phyloP scores from a whole-genome alignment of 2,329 filamentous ascomycete genomes.

The Venturiaceae sp. region DNA sequence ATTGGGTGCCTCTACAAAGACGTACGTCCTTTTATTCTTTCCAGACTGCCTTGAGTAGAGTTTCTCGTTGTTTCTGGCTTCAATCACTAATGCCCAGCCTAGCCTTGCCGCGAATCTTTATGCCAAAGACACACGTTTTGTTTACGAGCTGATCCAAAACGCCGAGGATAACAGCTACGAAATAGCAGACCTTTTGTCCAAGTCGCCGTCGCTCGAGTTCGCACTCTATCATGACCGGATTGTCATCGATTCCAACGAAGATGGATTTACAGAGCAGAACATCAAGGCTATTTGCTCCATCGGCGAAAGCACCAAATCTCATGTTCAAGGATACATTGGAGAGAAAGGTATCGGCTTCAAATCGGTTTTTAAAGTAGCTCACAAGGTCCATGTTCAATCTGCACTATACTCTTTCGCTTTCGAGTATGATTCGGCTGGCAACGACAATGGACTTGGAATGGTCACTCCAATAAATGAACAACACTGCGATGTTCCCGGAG shows the following conservation, averaged over 20 bases:
- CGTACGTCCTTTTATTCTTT: conserved; percentile 4
- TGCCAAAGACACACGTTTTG: conserved; percentile 16
- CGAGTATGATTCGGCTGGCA: conserved; percentile 12
- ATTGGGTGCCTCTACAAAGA: conserved; percentile 6
- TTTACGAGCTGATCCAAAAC: conserved; percentile 30
- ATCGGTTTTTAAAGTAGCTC: conserved; percentile 22
- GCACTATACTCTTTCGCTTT: conserved; percentile 27
- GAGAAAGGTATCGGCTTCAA: conserved; percentile 30
- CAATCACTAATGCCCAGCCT: no score
- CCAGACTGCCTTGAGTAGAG: no score
- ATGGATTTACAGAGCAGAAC: conserved; percentile 29
- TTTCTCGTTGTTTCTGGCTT: no score
- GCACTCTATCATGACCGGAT: conserved; percentile 19
- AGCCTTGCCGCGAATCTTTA: conserved; percentile 18
- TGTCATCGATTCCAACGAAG: conserved; percentile 33
- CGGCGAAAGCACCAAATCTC: conserved; percentile 25
- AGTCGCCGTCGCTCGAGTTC: conserved; percentile 16
- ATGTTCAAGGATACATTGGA: conserved; percentile 18
- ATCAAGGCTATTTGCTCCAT: conserved; percentile 28
- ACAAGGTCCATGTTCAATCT: conserved; percentile 30
- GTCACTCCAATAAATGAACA: conserved; percentile 30
- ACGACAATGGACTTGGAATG: conserved; percentile 40
- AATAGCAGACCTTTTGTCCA: fast-evolving
- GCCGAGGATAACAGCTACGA: conserved; percentile 30
- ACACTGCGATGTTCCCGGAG: conserved; percentile 5